Percentiles rank a stretch among this genome's conserved stretches.
Conservation (phyloP, 257 asterid species). For the Solanum verrucosum region DNA sequence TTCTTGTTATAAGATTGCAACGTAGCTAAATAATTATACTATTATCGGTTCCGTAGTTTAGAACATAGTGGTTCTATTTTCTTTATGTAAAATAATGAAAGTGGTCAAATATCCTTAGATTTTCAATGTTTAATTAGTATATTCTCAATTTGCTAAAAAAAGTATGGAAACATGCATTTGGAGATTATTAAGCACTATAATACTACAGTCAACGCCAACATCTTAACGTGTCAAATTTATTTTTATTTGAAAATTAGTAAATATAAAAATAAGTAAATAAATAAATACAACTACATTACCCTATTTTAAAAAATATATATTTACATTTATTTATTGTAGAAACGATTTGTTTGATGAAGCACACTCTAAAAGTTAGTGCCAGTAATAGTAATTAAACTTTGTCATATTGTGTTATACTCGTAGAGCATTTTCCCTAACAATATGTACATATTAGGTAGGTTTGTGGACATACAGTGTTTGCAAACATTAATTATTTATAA, state of each 20-base stretch:
- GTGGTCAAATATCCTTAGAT: neutral
- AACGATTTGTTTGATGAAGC: neutral
- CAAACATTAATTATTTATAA: no score
- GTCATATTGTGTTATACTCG: no score
- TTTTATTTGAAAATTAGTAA: neutral
- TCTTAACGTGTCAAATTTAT: neutral
- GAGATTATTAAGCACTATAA: neutral
- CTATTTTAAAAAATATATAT: neutral
- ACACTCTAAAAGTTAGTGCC: neutral
- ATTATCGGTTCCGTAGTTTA: no score
- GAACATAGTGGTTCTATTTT: neutral
- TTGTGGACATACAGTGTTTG: no score
- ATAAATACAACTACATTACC: neutral
- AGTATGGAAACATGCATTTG: neutral
- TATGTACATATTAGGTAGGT: no score
- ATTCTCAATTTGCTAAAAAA: neutral
- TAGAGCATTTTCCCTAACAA: no score
- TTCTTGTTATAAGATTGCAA: neutral
- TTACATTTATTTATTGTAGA: neutral
- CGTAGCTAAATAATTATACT: no score
- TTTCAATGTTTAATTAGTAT: neutral
- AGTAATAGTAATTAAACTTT: neutral
- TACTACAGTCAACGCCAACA: neutral
- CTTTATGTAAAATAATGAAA: neutral
- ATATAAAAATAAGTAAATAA: neutral